Base-by-base conservation (phyloP, 345 rosid genomes). In the Hibiscus tridactylites region DNA sequence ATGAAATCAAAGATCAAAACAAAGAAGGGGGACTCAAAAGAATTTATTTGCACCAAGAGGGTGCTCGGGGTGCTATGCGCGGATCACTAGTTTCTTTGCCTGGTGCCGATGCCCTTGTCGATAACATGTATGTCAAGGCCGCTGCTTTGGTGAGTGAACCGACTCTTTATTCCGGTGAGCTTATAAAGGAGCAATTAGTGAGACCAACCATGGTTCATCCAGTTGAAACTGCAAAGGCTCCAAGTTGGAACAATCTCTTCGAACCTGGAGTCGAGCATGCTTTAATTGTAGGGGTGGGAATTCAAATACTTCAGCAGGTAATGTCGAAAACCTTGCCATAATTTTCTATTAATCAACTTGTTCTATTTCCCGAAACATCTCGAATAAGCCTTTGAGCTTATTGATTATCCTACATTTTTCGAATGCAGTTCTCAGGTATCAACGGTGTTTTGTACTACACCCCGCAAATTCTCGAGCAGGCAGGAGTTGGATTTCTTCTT, bases 291-390 rank as follows among this genome's bases (percentile, higher is more conserved):
- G 99, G 99, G 7, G 83, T 92, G 4, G 97, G 98, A 9, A 75
- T 96, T 78, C 97, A 96, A 76, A 80, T 96, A 74, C 98, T 96
- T 82, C 99, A 96, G 85, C 99, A 92, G 99, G 98, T 92, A 85
- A 78, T 65, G 73, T n/a, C 4, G 44, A 52, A 42, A 29, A 31
- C 71, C 24, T 29, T 16, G 5, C 44, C 13, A 10, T 7, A 42
- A 44, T 61, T 17, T 57, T 39, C 44, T 39, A 7, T 39, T 39
- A 39, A 39, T 39, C 44, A 7, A 9, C 44, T 39, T 39, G 10
- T 8, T 39, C 10, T 39, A 39, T 2, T 39, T 39, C 26, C 9
- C 13, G 28, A 61, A 57, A 58, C 47, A 7, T n/a, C 24, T 67
- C 37, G 17, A 3, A 66, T 37, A 0, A 19, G 26, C 15, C 47